These are phyloP conservation scores for Coffea canephora DNA, from an alignment of 257 asterid species.

Conservation along the genomic window DNA sequence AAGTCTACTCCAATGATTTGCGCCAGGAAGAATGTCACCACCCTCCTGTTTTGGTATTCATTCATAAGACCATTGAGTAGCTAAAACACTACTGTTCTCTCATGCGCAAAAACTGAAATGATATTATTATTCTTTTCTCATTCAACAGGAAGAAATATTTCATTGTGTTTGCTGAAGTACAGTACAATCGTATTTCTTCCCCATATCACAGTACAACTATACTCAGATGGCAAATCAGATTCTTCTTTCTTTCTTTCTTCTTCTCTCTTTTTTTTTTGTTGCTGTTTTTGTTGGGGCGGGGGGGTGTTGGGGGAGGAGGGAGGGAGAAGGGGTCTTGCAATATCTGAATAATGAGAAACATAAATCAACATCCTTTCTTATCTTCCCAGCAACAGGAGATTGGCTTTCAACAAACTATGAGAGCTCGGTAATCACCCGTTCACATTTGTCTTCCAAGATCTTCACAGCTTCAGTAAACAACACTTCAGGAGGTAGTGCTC, in stretches of 20 bases:
- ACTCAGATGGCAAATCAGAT: no score
- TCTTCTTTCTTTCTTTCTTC: no score
- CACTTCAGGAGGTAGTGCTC: constrained; percentile 83
- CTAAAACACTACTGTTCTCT: not conserved
- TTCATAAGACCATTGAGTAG: not conserved
- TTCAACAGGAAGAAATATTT: not conserved
- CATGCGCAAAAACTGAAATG: not conserved
- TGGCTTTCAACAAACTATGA: constrained; percentile 33
- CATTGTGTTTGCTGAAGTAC: not conserved
- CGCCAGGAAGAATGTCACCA: not conserved
- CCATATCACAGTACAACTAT: not conserved
- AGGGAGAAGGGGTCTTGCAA: no score
- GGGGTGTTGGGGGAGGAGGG: not conserved
- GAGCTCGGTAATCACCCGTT: constrained; percentile 67
- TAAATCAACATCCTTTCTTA: not conserved
- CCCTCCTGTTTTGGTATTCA: not conserved
- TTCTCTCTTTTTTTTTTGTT: no score
- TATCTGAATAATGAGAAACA: not conserved
- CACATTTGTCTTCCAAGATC: constrained; percentile 86
- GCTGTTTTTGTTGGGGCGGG: no score
- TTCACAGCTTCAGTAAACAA: constrained; percentile 88
- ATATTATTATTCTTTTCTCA: not conserved
- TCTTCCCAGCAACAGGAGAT: constrained; percentile 1
- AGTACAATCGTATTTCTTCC: not conserved
- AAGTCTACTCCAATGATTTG: not conserved